Percentiles rank a stretch among this genome's conserved stretches.
These are phyloP conservation scores for Corymbia calophylla DNA, from an alignment of 441 rosid genomes.

Conservation along the genomic window DNA sequence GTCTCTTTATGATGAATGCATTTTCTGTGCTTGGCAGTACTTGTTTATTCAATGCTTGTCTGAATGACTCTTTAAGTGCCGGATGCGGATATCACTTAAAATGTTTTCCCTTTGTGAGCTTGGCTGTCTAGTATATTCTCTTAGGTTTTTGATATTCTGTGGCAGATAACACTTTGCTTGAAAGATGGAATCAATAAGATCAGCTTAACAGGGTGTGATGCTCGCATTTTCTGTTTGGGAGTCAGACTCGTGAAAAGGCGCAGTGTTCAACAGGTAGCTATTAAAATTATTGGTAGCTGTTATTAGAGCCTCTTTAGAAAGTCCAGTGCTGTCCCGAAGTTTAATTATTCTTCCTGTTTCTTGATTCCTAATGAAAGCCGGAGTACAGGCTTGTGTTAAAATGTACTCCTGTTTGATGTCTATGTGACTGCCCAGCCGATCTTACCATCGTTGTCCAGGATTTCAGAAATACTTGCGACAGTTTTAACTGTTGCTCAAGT, in stretches of 20 bases:
- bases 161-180: slow-evolving; percentile 58
- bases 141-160: slow-evolving; percentile 8
- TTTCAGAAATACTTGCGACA: not conserved
- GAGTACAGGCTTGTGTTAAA: not conserved
- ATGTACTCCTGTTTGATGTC: not conserved
- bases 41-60: not conserved
- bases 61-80: not conserved
- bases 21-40: not conserved
- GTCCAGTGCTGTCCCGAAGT: not conserved
- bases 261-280: slow-evolving; percentile 77
- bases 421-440: not conserved
- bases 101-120: not conserved
- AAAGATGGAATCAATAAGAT: slow-evolving; percentile 89
- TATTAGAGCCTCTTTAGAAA: not conserved
- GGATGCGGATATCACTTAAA: not conserved
- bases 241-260: slow-evolving; percentile 86
- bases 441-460: not conserved
- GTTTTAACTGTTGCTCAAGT: not conserved
- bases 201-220: slow-evolving; percentile 63
- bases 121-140: not conserved
- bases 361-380: not conserved
- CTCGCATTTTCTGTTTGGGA: slow-evolving; percentile 82
- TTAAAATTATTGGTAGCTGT: not conserved
- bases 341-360: not conserved
- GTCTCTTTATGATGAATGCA: not conserved